Evolutionary conservation across 495 filamentous ascomycete genomes (phyloP).

Genomic region (Aspergillus sparsus): DNA sequence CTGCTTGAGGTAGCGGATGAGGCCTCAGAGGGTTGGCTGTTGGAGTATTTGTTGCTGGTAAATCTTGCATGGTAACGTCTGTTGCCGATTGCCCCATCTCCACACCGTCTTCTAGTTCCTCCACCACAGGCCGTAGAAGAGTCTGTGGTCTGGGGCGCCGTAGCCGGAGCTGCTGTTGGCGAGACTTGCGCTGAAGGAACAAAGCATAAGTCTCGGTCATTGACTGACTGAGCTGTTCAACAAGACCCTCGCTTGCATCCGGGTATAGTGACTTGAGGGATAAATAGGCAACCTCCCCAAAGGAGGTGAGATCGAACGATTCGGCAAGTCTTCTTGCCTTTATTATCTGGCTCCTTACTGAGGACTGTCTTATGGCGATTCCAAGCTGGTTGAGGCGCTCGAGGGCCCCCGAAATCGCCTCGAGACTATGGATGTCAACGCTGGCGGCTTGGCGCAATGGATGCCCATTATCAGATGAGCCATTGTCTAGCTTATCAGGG

Average conservation of each 20-base stretch:
- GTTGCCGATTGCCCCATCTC: neutral
- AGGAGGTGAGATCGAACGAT: slow-evolving; percentile 3
- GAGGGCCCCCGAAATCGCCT: slow-evolving; percentile 2
- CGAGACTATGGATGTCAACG: neutral
- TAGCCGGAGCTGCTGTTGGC: neutral
- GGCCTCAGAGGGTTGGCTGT: too few relatives aligned
- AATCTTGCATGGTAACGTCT: too few relatives aligned
- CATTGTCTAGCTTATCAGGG: neutral
- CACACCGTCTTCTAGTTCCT: neutral
- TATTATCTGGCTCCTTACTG: neutral
- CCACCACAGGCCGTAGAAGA: neutral
- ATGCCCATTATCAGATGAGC: neutral
- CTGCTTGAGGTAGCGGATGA: neutral
- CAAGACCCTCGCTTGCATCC: slow-evolving; percentile 5
- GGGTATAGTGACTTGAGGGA: neutral
- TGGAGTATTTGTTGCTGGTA: too few relatives aligned
- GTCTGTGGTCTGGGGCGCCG: neutral
- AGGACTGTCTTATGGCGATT: slow-evolving; percentile 10
- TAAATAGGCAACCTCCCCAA: neutral
- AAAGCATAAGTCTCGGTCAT: slow-evolving; percentile 1
- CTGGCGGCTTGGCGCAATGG: neutral
- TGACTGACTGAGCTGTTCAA: slow-evolving; percentile 1
- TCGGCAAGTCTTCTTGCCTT: slow-evolving; percentile 6
- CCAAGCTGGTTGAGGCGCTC: slow-evolving; percentile 5
- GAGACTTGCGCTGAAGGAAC: slow-evolving; percentile 6